A percentile compares a stretch with the other conserved stretches of the same genome.
These are phyloP conservation scores for Melocanna baccifera DNA, from an alignment of 176 grass and related monocot species.

Conservation along the genomic window DNA sequence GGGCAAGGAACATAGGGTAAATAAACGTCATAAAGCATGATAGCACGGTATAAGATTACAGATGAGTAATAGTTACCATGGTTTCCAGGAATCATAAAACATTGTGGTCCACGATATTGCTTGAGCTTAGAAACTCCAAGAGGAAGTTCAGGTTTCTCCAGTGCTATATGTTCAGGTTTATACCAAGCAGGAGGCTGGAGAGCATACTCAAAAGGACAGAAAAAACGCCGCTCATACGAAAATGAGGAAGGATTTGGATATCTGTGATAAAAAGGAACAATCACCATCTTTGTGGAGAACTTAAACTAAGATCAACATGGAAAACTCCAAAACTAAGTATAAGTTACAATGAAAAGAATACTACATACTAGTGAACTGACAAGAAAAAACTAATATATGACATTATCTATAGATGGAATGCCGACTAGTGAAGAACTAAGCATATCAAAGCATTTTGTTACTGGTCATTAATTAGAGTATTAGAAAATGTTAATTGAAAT, in stretches of 20 bases:
- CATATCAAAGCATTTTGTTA: slow-evolving; percentile 1
- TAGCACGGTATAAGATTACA: neutral
- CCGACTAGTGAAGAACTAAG: slow-evolving; percentile 1
- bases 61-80: slow-evolving; percentile 55
- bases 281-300: neutral
- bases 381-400: neutral
- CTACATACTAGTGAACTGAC: neutral
- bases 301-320: neutral
- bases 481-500: neutral
- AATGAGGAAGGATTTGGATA: slow-evolving; percentile 95
- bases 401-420: neutral
- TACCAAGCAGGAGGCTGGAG: slow-evolving; percentile 90
- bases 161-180: slow-evolving; percentile 80
- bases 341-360: slow-evolving; percentile 7
- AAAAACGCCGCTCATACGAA: slow-evolving; percentile 91
- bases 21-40: slow-evolving; percentile 6
- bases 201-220: slow-evolving; percentile 90
- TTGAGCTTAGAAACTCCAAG: slow-evolving; percentile 72
- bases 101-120: slow-evolving; percentile 76
- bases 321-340: neutral
- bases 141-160: slow-evolving; percentile 93
- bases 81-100: slow-evolving; percentile 97
- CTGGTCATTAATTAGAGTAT: slow-evolving; percentile 13
- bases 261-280: slow-evolving; percentile 42
- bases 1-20: slow-evolving; percentile 19